A percentile compares a stretch with the other conserved stretches of the same genome.
phyloP scores from a whole-genome alignment of 2,329 filamentous ascomycete species.

The Monosporascus sp. region DNA sequence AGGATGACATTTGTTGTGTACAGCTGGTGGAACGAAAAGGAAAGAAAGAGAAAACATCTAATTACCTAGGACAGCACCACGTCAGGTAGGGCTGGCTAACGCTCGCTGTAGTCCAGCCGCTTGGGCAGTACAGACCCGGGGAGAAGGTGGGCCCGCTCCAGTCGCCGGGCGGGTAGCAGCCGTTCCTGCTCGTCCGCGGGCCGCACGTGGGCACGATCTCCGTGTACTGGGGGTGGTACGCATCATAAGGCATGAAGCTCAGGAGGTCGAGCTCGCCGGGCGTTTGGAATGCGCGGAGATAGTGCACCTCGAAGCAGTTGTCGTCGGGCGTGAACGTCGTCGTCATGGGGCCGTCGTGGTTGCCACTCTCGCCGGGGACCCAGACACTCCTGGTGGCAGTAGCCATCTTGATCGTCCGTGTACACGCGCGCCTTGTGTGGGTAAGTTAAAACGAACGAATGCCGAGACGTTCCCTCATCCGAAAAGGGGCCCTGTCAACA shows the following conservation, averaged over 20 bases:
- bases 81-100: background rate
- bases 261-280: background rate
- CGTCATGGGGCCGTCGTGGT: background rate
- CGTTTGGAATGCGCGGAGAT: background rate
- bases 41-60: background rate
- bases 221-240: background rate
- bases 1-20: too few species aligned
- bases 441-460: too few species aligned
- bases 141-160: background rate
- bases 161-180: background rate
- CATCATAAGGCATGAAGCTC: background rate
- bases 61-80: background rate
- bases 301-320: background rate
- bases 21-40: too few species aligned
- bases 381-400: background rate
- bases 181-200: background rate
- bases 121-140: background rate
- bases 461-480: too few species aligned
- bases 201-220: background rate
- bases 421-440: too few species aligned
- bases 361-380: background rate
- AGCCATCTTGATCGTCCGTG: background rate
- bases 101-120: background rate
- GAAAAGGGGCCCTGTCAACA: too few species aligned
- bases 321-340: background rate